Base-by-base conservation (phyloP, 371 early-diverging fungal genomes). In the Haplosporangium sp. region DNA sequence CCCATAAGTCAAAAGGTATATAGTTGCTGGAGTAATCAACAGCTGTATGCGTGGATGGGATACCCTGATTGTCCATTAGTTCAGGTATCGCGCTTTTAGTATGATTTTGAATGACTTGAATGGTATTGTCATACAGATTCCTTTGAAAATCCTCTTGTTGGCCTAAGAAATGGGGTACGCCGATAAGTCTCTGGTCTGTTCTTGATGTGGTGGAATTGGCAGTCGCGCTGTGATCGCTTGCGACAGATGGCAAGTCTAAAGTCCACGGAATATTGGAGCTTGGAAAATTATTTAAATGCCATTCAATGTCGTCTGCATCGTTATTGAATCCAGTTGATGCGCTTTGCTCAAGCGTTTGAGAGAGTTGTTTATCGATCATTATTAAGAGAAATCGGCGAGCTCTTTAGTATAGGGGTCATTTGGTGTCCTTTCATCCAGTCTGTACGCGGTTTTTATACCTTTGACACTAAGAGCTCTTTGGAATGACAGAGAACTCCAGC, bases 401-500 rank as follows among this genome's bases (percentile, higher is more conserved):
- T 48, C 17, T 48, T 2, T 48, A 15, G 48, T 5, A 5, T 48
- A 17, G 11, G 5, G 17, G 4, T 1, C 17, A 48, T 48, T 48
- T 48, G 17, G 5, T 48, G 17, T 47, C 4, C 47, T 42, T 8
- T 42, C 15, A 4, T 11, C 4, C 47, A 17, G 48, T 44, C 44
- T 44, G 44, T 44, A 13, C 44, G 44, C 44, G 44, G 44, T 13
- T 48, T 48, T 48, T 48, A 48, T 71, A 62, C 13, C 27, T 27
- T 27, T 27, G 27, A 27, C 27, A 27, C 27, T 27, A 27, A 27
- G 27, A 27, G 27, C 27, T 27, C 27, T 27, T 27, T 27, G 27
- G 27, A 27, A 27, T 27, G 27, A 27, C 27, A 27, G 27, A 27
- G 27, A 27, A 27, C 27, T 27, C 27, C 27, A 27, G 27, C 27